Percentiles rank a stretch among this genome's conserved stretches.
Conservation (phyloP, 2,329 filamentous ascomycete genomes). For the Beauveria caledonica region DNA sequence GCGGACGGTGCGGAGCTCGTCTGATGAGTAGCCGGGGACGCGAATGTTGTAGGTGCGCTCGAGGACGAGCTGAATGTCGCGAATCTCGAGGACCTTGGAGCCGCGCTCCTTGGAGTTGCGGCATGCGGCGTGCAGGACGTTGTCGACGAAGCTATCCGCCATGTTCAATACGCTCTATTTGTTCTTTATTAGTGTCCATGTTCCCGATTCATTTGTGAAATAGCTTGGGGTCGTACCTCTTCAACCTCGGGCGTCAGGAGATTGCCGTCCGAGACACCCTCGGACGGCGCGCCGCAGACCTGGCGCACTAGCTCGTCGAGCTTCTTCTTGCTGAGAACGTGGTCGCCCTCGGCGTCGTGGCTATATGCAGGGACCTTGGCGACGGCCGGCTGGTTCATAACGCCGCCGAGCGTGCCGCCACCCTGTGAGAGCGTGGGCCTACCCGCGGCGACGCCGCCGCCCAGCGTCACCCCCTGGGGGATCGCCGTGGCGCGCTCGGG, state of each 20-base stretch:
- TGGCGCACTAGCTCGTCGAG: conserved; percentile 91
- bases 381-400: conserved; percentile 82
- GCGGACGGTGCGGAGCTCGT: conserved; percentile 88
- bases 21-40: conserved; percentile 87
- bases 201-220: too few relatives aligned
- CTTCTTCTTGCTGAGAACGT: conserved; percentile 95
- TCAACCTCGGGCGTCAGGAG: conserved; percentile 86
- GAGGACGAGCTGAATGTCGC: conserved; percentile 74
- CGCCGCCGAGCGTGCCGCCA: conserved; percentile 65
- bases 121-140: conserved; percentile 78
- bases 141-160: conserved; percentile 92
- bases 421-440: conserved; percentile 82
- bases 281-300: conserved; percentile 73
- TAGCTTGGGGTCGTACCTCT: conserved; percentile 54
- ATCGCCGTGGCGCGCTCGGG: conserved; percentile 57
- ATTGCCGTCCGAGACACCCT: conserved; percentile 60
- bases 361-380: conserved; percentile 74
- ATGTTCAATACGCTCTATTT: conserved; percentile 73
- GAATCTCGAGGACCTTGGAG: conserved; percentile 81
- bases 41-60: conserved; percentile 84
- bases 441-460: conserved; percentile 50
- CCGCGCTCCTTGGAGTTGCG: conserved; percentile 88
- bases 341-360: conserved; percentile 84
- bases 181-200: neutral
- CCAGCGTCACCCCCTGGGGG: conserved; percentile 65